Base-by-base conservation (phyloP, 23 red algal genomes). In the Porphyridium purpureum region DNA sequence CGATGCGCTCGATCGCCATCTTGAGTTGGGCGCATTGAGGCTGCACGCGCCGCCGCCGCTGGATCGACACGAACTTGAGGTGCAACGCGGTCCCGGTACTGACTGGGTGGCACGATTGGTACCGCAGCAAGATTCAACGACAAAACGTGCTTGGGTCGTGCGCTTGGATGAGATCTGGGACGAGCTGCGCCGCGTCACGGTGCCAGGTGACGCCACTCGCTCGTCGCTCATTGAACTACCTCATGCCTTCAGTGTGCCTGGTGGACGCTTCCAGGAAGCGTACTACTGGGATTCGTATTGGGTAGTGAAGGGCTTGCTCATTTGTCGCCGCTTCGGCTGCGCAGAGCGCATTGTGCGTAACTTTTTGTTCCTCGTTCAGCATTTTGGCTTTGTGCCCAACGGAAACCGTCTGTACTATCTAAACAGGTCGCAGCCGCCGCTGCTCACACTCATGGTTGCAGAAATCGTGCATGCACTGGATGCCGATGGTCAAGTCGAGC, bases 241-340 rank as follows among this genome's bases (percentile, higher is more conserved):
- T 0, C 60, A 77, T 40, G 76, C 75, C 19, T 83, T 93, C 33
- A 72, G 82, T 35, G 62, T 93, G 6, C 65, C 86, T 7, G 86
- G 86, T 4, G 86, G 86, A 7, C 86, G 86, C 41, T 93, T 93
- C 56, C 86, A 70, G 17, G 86, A 93, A 55, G 71, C 50, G 51
- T 93, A 83, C 47, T 93, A 93, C 55, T 93, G 86, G 86, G 86
- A 93, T 32, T 74, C 76, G 1, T 68, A 76, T 15, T 93, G 75
- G 73, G 79, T 93, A 24, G 55, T 83, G 19, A 70, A 81, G 7
- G 86, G 86, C 21, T 40, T 93, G 8, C 35, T 93, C 7, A 60
- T 54, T 7, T 71, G 76, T 40, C 76, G 72, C n/a, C 72, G 82
- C 69, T 46, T 72, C 20, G 33, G 57, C 29, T 65, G 73, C 1